Base-by-base conservation (phyloP, 306 rosid genomes). In the Phaseolus lunatus region DNA sequence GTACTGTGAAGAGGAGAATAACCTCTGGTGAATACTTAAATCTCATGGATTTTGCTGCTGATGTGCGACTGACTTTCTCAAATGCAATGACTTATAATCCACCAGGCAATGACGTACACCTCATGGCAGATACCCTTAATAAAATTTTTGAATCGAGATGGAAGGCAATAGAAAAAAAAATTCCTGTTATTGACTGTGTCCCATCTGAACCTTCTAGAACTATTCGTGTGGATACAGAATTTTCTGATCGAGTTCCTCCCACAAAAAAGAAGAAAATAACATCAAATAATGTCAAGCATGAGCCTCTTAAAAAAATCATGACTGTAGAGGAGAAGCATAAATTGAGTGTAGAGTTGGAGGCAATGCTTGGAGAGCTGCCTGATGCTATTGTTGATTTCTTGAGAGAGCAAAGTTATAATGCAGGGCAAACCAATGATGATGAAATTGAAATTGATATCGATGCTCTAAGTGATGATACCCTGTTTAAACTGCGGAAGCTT, bases 401-500 rank as follows among this genome's bases (percentile, higher is more conserved):
- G 78, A 89, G 85, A 82, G 95, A 81, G 84, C 94, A 90, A 31
- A 88, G 87, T 71, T 27, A 37, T 14, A 65, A 77, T 83, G 85
- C 71, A 5, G 90, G 83, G 74, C 90, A 85, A 72, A 75, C 87
- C n/a, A 76, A 66, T 5, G 98, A 88, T 49, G 96, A 94, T 31
- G 98, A 94, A 85, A 88, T 94, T 84, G 98, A 90, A 88, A 88
- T 94, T 75, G 98, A 92, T 79, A 89, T 94, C 24, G 97, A 90
- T 86, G 87, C 85, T 56, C 90, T 94, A 8, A 87, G 92, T 72
- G 90, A 92, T 72, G 95, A 89, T 72, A 89, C 93, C 58, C 79
- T 94, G 70, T 88, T 90, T 77, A 69, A 84, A 43, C 66, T 94
- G 67, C 88, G 90, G 82, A 89, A 87, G 88, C 97, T 89, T 83